These are phyloP conservation scores for Tylopilus sp. DNA, from an alignment of 1,284 basidiomycete genomes.

Conservation along the genomic window DNA sequence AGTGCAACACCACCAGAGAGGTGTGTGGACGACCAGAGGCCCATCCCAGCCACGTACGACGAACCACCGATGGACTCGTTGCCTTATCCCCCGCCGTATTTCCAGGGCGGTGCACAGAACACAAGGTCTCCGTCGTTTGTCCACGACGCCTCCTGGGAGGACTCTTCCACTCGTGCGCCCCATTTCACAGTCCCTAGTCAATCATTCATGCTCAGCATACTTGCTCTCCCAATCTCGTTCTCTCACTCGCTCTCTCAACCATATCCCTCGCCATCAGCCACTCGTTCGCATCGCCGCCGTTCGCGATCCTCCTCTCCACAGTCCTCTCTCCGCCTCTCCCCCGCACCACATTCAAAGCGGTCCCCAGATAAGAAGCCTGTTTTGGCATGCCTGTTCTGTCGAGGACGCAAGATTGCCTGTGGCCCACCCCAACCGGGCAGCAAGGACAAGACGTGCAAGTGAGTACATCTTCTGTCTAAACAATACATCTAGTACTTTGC, in stretches of 20 bases:
- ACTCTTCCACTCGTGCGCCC: slow-evolving; percentile 7
- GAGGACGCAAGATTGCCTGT: slow-evolving; percentile 69
- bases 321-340: slow-evolving; percentile 25
- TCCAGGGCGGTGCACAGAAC: too few species aligned
- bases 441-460: slow-evolving; percentile 67
- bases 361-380: slow-evolving; percentile 55
- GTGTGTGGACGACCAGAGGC: slow-evolving; percentile 24
- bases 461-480: slow-evolving; percentile 45
- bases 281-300: slow-evolving; percentile 28
- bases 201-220: slow-evolving; percentile 28
- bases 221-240: slow-evolving; percentile 20
- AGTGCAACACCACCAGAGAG: slow-evolving; percentile 7
- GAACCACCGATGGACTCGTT: slow-evolving; percentile 43
- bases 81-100: slow-evolving; percentile 36
- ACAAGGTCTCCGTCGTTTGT: slow-evolving; percentile 33
- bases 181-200: slow-evolving; percentile 21
- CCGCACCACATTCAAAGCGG: slow-evolving; percentile 32
- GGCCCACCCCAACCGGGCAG: slow-evolving; percentile 58
- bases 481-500: slow-evolving; percentile 3
- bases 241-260: slow-evolving; percentile 24
- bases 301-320: slow-evolving; percentile 39
- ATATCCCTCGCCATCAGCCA: slow-evolving; percentile 25
- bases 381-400: slow-evolving; percentile 66
- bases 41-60: slow-evolving; percentile 6
- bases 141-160: slow-evolving; percentile 33